Base-by-base conservation (phyloP, 768 basidiomycete genomes). In the Suillus sp. region DNA sequence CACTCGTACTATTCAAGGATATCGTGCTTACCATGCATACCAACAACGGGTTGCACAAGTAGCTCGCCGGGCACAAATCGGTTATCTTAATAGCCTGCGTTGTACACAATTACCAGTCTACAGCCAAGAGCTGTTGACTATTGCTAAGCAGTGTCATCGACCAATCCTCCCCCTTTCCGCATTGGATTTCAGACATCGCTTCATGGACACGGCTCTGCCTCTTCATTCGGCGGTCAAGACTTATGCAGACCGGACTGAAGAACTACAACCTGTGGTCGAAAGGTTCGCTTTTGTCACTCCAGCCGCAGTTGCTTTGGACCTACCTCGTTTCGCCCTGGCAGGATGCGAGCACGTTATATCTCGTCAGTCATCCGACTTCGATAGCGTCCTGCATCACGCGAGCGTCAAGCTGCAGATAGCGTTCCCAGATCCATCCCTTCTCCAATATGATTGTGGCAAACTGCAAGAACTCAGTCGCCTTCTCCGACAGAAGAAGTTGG, bases 381-480 rank as follows among this genome's bases (percentile, higher is more conserved):
- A 95, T 70, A 77, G 78, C 1, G 75, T 83, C 25, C 73, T 97
- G 13, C 95, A 97, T 72, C 82, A 78, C 30, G 77, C 89, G 1
- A 86, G 83, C 47, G 93, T 95, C 67, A 94, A 93, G 72, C 81
- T 94, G 35, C 93, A 95, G 68, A 93, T 98, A 60, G 95, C 94
- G 1, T 97, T 98, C 74, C 96, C 96, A 0, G 93, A 96, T 68
- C 86, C 90, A 0, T 92, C 89, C 4, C 81, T 96, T 37, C 81
- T 97, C 8, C 95, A 97, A 72, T 97, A 95, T 73, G 96, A 99
- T 74, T 97, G 96, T 70, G 96, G 96, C 51, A 99, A 99, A 71
- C 83, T 99, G 14, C 96, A 97, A 70, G 84, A 88, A 62, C 84
- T 99, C 9, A 84, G 87, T n/a, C 79, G 78, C 30, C 79, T 99